Conservation (phyloP, 1,284 basidiomycete genomes). For the Moesziomyces aphidis region DNA sequence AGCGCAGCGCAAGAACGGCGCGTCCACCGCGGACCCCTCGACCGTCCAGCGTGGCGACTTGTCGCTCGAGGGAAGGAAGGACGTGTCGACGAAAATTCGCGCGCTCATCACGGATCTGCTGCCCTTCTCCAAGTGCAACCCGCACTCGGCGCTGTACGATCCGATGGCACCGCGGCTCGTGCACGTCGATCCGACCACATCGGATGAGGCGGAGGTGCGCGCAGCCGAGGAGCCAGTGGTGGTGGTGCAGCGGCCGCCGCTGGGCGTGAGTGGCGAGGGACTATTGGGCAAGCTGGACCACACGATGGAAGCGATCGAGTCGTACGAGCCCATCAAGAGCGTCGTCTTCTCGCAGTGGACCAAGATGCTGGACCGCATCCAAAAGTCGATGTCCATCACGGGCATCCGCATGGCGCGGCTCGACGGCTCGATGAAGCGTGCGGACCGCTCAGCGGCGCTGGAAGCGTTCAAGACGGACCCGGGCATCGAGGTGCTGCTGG, state of each 20-base stretch:
- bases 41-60: conserved; percentile 11
- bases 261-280: conserved; percentile 24
- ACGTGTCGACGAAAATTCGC: conserved; percentile 62
- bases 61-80: conserved; percentile 41
- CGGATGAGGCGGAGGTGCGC: conserved; percentile 29
- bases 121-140: conserved; percentile 64
- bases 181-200: conserved; percentile 46
- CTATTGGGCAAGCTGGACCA: conserved; percentile 28
- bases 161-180: conserved; percentile 56
- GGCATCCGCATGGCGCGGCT: conserved; percentile 59
- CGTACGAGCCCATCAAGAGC: conserved; percentile 63
- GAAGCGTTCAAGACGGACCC: conserved; percentile 57
- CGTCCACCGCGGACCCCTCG: neutral
- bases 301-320: conserved; percentile 18
- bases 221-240: conserved; percentile 44
- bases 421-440: conserved; percentile 64
- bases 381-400: conserved; percentile 51
- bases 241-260: conserved; percentile 37
- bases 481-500: conserved; percentile 60
- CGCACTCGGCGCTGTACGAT: conserved; percentile 55
- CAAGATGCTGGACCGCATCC: conserved; percentile 64
- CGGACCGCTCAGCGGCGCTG: conserved; percentile 50
- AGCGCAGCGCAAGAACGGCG: conserved; percentile 23
- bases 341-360: conserved; percentile 71
- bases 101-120: conserved; percentile 62